Evolutionary conservation across 768 basidiomycete genomes (phyloP), one percentile per base, ranked within the genome.

Genomic region (Lactarius deliciosus): DNA sequence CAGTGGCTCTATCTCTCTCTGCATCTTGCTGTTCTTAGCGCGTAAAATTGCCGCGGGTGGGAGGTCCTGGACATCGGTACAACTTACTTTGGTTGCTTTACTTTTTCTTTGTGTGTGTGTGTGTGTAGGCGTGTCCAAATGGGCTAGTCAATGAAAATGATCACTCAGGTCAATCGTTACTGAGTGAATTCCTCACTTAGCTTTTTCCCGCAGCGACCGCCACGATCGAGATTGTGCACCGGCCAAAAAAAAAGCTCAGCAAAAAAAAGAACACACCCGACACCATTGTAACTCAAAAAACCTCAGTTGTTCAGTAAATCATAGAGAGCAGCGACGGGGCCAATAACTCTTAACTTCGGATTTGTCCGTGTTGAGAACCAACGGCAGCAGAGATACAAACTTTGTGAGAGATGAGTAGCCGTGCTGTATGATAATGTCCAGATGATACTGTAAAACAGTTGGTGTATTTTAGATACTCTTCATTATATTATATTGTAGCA

Each of bases 401-500:
- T 50, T 57, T 62, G 45, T 40, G 61, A 58, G 36, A 65, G 22
- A 43, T 28, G 28, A 41, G 57, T 60, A 64, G 36, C 59, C 57
- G 58, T 64, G 60, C 28, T n/a, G 53, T 68, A 68, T 64, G 62
- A 38, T 68, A 66, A 54, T 63, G 62, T 68, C 50, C 58, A 40
- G 62, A 64, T 63, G 61, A 53, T 68, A 58, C 66, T 68, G 34
- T 60, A 28, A 34, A 64, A 60, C 41, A 60, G n/a, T 36, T 56
- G 58, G 62, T 60, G 64, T 64, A 53, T 59, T 59, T 30, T 55
- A 68, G 66, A 68, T 68, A 58, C 54, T 62, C 32, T 55, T 45
- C 36, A 64, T 68, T 68, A 67, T 16, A 40, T 67, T 16, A 40
- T 67, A 64, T 64, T 63, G 63, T 68, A 68, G 36, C 64, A 64